These are phyloP conservation scores for Stagonosporopsis rhizophila DNA, from an alignment of 2,329 filamentous ascomycete species.

Conservation along the genomic window DNA sequence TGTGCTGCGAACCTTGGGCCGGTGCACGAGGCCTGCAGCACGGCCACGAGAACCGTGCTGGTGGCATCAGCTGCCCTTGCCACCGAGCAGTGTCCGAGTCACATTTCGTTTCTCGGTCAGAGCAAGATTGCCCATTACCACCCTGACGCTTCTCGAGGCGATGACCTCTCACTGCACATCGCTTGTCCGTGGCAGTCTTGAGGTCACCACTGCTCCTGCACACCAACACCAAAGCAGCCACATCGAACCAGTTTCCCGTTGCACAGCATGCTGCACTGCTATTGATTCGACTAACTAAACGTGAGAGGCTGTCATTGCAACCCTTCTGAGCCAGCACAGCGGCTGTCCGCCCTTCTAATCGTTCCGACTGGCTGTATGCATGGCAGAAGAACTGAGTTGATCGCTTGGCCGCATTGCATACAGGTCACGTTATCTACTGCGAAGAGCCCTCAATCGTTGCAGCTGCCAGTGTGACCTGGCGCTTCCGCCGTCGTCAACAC, in stretches of 20 bases:
- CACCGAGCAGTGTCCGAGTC: constrained; percentile 20
- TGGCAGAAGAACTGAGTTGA: constrained; percentile 28
- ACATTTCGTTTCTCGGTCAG: constrained; percentile 5
- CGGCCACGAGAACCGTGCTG: constrained; percentile 9
- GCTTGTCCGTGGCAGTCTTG: neutral
- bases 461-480: constrained; percentile 16
- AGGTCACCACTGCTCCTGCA: constrained; percentile 22
- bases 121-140: constrained; percentile 2
- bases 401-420: constrained; percentile 42
- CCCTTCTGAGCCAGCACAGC: constrained; percentile 30
- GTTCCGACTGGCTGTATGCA: constrained; percentile 41
- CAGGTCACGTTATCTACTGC: constrained; percentile 38
- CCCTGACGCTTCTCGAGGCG: neutral
- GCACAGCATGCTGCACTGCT: constrained; percentile 30
- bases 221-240: constrained; percentile 29
- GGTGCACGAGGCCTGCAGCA: constrained; percentile 17
- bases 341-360: constrained; percentile 29
- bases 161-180: constrained; percentile 12
- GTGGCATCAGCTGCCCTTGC: constrained; percentile 32
- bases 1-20: constrained; percentile 18
- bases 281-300: constrained; percentile 26
- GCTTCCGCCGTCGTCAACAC: constrained; percentile 15
- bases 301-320: constrained; percentile 22
- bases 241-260: constrained; percentile 24
- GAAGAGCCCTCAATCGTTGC: constrained; percentile 6